Base-by-base conservation (phyloP, 2,329 filamentous ascomycete genomes). In the Aspergillus candidus region DNA sequence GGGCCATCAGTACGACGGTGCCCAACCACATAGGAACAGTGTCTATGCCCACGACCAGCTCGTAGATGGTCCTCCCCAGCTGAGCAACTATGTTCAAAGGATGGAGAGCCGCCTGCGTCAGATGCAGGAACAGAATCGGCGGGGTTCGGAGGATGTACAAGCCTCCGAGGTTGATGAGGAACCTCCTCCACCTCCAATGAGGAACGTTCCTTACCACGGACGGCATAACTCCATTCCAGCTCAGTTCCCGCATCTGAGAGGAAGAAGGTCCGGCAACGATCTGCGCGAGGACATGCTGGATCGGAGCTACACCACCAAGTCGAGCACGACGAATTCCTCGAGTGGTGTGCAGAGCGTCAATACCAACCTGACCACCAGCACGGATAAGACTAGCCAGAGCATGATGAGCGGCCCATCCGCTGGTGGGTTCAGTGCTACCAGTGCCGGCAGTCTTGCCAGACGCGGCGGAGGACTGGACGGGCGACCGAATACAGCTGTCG, bases 361-460 rank as follows among this genome's bases (percentile, higher is more conserved):
- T 2, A 86, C 83, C 6, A 77, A 77, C 55, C 73, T 73, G 46
- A 85, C 80, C 51, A 79, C 77, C 33, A 87, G 83, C 51, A 90
- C 86, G 1, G 81, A 86, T 54, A 82, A 81, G 62, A 96, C 88
- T 12, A 82, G 84, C 55, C 81, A 84, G 56, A 97, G 88, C 58
- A 67, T 98, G 35, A 96, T 96, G 91, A 97, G 91, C 63, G 93
- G 91, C 3, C 77, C 80, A 41, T 97, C 93, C 41, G 93, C 93
- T 0, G 83, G 90, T 40, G 91, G 79, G 11, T 88, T 96, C 67
- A 97, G 91, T 64, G 87, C 89, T 40, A 97, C 93, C 12, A 97
- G 93, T 67, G 93, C 93, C 12, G 93, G 90, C 42, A 97, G 91
- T 67, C 80, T 94, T 52, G 90, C 89, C 27, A 81, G 90, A 49